Evolutionary conservation across 1,284 basidiomycete genomes (phyloP), one percentile per base, ranked within the genome.

Genomic region (Agaricales sp.): DNA sequence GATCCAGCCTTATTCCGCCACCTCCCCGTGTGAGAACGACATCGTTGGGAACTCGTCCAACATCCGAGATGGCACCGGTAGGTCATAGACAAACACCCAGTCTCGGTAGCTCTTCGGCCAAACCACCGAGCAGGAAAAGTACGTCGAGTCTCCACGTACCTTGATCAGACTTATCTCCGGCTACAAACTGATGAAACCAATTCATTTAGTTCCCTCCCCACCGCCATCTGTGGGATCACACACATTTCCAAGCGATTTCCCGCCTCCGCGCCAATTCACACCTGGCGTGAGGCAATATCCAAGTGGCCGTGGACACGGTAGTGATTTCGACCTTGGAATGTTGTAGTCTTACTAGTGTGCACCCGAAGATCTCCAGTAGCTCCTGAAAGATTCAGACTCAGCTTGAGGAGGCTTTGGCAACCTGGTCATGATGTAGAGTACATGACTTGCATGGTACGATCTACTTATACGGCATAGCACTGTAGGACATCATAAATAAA

Each of bases 211-310:
- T 50, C 82, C 84, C 35, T 78, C 83, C 3, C 87, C 87, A 25
- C 85, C 87, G 20, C 77, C 84, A 1, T 77, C 72, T 51, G 75
- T 74, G 44, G 85, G 85, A 14, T 60, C 70, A 21, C 82, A 87
- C 58, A 78, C 71, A 18, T 90, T 88, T 59, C 83, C 84, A 12
- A 74, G 78, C 18, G 83, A 80, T 46, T 88, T 90, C 61, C 87
- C 87, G 12, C 78, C 80, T 13, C 87, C 87, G n/a, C 76, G 85
- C 43, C 67, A 69, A 23, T 89, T 87, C 61, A 61, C 61, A 30
- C 59, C 63, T 14, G 66, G 60, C 25, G 54, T 61, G 21, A 82
- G 71, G 57, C 68, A 67, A 39, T 90, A 90, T 60, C 63, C 63
- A 13, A 80, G 79, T 60, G 84, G 84, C 23, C 75, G 77, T 47